A percentile compares a stretch with the other conserved stretches of the same genome.
Evolutionary conservation across 2,329 filamentous ascomycete genomes (phyloP).

Genomic region (Sordariomycetes sp.): DNA sequence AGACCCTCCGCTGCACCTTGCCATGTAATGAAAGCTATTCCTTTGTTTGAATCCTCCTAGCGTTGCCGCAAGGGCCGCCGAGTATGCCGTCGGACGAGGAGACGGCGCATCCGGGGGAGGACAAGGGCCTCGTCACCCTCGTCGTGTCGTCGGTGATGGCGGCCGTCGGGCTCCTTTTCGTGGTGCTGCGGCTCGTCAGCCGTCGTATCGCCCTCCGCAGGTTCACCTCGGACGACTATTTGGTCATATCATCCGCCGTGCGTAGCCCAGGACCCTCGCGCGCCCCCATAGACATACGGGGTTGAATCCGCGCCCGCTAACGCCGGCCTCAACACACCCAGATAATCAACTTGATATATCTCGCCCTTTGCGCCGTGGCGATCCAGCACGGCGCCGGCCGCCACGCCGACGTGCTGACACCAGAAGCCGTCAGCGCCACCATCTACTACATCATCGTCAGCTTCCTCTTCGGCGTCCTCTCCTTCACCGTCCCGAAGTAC

Average conservation of each 20-base stretch:
- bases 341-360: conserved; percentile 20
- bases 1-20: no score
- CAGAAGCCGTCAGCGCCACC: conserved; percentile 16
- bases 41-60: no score
- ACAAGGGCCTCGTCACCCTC: conserved; percentile 6
- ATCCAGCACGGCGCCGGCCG: conserved; percentile 26
- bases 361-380: conserved; percentile 20
- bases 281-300: background rate
- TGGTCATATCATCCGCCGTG: conserved; percentile 5
- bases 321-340: no score
- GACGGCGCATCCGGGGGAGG: conserved; percentile 8
- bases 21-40: no score
- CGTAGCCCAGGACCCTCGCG: background rate
- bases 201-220: conserved; percentile 3
- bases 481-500: conserved; percentile 28
- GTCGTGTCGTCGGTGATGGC: conserved; percentile 4
- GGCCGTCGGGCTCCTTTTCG: conserved; percentile 6
- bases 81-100: background rate
- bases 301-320: no score
- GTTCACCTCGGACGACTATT: conserved; percentile 7
- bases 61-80: no score
- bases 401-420: conserved; percentile 20
- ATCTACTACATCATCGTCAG: conserved; percentile 24
- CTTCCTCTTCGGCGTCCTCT: conserved; percentile 24
- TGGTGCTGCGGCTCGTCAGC: conserved; percentile 6